phyloP scores from a whole-genome alignment of 306 rosid genomes.

The Sicyos baderoa region DNA sequence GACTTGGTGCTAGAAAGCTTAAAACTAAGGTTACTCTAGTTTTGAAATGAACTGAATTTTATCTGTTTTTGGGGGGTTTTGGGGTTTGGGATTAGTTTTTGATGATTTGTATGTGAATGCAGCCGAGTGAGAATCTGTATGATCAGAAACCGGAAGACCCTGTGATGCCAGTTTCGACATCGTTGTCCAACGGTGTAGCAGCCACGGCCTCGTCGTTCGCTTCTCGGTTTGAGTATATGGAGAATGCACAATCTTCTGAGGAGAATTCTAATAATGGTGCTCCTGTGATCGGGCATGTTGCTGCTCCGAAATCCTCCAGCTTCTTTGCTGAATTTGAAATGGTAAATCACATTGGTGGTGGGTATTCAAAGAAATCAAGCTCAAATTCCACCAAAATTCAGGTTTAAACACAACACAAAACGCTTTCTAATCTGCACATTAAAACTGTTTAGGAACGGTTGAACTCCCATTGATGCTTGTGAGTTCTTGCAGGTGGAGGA shows the following conservation, averaged over 20 bases:
- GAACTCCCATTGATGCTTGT: background rate
- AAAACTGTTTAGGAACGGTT: background rate
- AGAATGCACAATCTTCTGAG: constrained; percentile 62
- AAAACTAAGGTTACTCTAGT: constrained; percentile 37
- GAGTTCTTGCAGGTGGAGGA: constrained; percentile 44
- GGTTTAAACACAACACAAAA: background rate
- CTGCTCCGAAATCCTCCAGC: constrained; percentile 78
- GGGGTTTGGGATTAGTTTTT: background rate
- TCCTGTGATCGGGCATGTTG: constrained; percentile 43
- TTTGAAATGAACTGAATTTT: background rate
- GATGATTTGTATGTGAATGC: constrained; percentile 23
- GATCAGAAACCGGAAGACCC: constrained; percentile 93
- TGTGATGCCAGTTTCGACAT: constrained; percentile 44
- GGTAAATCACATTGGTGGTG: constrained; percentile 30
- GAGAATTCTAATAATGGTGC: constrained; percentile 43
- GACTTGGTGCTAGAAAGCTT: constrained; percentile 93
- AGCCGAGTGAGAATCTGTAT: constrained; percentile 78
- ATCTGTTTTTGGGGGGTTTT: background rate
- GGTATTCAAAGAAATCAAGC: constrained; percentile 40
- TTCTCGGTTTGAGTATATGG: constrained; percentile 91
- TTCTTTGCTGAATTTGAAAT: constrained; percentile 91
- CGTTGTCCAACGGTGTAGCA: constrained; percentile 27
- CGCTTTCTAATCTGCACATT: background rate
- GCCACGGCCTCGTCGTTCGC: constrained; percentile 37
- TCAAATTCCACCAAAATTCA: constrained; percentile 26